Evolutionary conservation across 2,329 filamentous ascomycete species (phyloP).

Genomic region (Trichophyton schoenleinii): DNA sequence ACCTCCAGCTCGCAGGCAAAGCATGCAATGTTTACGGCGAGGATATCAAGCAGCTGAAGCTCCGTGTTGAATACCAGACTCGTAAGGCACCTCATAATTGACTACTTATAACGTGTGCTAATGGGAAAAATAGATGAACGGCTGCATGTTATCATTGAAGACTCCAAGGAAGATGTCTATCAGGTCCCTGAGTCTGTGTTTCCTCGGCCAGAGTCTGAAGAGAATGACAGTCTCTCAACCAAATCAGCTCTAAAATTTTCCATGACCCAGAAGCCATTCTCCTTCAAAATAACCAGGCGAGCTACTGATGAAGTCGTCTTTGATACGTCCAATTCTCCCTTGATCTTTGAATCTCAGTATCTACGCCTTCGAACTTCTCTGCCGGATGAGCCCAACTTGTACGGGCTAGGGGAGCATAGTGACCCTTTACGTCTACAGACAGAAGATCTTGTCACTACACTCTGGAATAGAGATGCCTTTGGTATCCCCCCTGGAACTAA

Average conservation of each 20-base stretch:
- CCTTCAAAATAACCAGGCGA: constrained; percentile 41
- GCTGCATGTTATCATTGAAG: constrained; percentile 56
- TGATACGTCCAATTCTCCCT: constrained; percentile 48
- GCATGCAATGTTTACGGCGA: constrained; percentile 47
- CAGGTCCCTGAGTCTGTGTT: constrained; percentile 56
- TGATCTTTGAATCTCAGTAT: constrained; percentile 64
- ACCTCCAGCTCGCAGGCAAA: constrained; percentile 53
- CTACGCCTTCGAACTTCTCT: constrained; percentile 55
- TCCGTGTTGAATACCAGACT: constrained; percentile 46
- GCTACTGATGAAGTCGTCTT: constrained; percentile 35
- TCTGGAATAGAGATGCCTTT: constrained; percentile 53
- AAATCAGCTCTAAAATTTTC: constrained; percentile 41
- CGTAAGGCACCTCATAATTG: constrained; percentile 24
- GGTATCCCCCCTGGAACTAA: constrained; percentile 46
- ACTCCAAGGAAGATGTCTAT: constrained; percentile 50
- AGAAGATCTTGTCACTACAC: constrained; percentile 50
- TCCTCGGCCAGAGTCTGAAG: constrained; percentile 39
- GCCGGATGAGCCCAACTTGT: constrained; percentile 53
- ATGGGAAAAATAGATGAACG: constrained; percentile 34
- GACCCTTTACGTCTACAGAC: constrained; percentile 54
- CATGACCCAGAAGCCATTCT: constrained; percentile 44
- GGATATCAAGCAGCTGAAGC: constrained; percentile 40
- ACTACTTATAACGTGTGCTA: neutral
- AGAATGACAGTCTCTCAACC: constrained; percentile 17
- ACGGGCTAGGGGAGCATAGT: constrained; percentile 61